Percentiles rank a stretch among this genome's conserved stretches.
Conservation (phyloP, 768 basidiomycete species). For the Rhizopogon vinicolor region DNA sequence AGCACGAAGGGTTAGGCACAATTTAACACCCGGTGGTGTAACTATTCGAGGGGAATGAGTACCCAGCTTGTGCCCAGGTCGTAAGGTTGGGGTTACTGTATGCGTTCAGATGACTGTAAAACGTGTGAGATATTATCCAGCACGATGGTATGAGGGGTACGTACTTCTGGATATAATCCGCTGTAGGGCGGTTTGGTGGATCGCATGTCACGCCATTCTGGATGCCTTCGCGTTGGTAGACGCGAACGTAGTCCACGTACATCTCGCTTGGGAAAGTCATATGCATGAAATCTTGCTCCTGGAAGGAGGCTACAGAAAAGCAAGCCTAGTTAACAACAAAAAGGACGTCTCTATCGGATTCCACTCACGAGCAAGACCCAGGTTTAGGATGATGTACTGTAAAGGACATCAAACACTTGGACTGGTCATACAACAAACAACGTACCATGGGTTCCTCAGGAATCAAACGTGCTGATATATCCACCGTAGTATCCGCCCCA, state of each 20-base stretch:
- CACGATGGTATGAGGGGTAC: conserved; percentile 10
- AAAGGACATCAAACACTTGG: conserved; percentile 8
- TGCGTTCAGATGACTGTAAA: conserved; percentile 37
- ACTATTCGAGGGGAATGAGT: conserved; percentile 69
- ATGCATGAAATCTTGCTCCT: conserved; percentile 63
- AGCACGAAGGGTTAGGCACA: conserved; percentile 14
- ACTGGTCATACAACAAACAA: conserved; percentile 8
- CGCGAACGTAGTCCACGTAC: conserved; percentile 86
- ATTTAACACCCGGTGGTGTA: conserved; percentile 29
- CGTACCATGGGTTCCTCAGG: conserved; percentile 93
- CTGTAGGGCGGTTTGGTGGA: conserved; percentile 73
- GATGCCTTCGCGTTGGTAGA: conserved; percentile 78
- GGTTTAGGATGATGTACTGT: conserved; percentile 80
- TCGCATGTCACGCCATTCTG: conserved; percentile 72
- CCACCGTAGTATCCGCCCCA: conserved; percentile 54
- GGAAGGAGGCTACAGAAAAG: conserved; percentile 52
- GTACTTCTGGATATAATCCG: conserved; percentile 70
- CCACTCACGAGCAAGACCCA: conserved; percentile 66
- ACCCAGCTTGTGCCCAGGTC: conserved; percentile 76
- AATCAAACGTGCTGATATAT: conserved; percentile 63
- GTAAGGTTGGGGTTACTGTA: conserved; percentile 84
- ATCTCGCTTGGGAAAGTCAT: conserved; percentile 76
- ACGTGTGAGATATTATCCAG: conserved; percentile 5
- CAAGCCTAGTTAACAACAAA: background rate
- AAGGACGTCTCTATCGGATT: background rate